phyloP scores from a whole-genome alignment of 2,329 filamentous ascomycete genomes.

The Trichoderma breve region DNA sequence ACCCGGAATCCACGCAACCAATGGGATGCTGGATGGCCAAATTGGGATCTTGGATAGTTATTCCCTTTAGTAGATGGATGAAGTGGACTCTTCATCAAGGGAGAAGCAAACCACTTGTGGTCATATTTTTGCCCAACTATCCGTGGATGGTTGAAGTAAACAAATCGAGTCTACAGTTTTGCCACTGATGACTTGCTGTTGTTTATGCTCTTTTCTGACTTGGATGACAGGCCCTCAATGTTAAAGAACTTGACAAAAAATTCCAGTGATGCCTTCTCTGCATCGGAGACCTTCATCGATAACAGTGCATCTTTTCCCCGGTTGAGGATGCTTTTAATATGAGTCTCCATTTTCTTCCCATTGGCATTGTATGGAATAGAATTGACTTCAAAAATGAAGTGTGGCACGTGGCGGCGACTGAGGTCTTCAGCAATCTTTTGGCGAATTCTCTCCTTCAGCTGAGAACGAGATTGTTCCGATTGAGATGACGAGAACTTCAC shows the following conservation, averaged over 20 bases:
- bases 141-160: too few species aligned
- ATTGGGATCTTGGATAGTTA: too few species aligned
- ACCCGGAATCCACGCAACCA: too few species aligned
- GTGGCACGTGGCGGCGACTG: not conserved
- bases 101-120: too few species aligned
- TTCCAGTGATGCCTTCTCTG: not conserved
- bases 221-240: not conserved
- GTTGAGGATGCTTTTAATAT: not conserved
- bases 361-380: not conserved
- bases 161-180: not conserved
- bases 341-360: not conserved
- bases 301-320: not conserved
- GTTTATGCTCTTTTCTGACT: not conserved
- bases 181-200: not conserved
- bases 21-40: too few species aligned
- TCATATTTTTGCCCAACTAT: too few species aligned
- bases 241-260: not conserved
- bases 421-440: not conserved
- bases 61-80: too few species aligned
- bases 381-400: not conserved
- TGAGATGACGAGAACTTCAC: not conserved
- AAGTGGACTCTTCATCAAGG: too few species aligned
- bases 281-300: not conserved
- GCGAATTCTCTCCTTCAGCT: not conserved
- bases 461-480: not conserved